These are phyloP conservation scores for Metschnikowia baotianmanensis DNA, from an alignment of 805 yeast genomes.

Conservation along the genomic window DNA sequence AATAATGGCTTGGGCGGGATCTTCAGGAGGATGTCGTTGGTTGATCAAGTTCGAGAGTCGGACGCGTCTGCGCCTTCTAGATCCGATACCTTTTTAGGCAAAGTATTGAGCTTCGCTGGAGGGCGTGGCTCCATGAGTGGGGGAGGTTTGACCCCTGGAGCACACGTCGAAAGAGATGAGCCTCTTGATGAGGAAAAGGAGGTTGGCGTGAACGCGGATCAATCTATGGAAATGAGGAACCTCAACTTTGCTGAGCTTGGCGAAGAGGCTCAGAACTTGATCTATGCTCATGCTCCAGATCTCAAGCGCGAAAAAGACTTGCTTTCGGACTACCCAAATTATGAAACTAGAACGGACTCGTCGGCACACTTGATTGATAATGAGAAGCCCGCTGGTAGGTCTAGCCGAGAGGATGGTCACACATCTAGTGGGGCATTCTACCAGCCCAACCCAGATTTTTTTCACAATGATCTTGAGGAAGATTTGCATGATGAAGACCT, in stretches of 20 bases:
- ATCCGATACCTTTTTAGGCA: slow-evolving; percentile 40
- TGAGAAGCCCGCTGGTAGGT: slow-evolving; percentile 8
- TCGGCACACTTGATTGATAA: slow-evolving; percentile 9
- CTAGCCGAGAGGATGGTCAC: slow-evolving; percentile 4
- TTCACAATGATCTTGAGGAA: slow-evolving; percentile 32
- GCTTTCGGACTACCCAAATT: slow-evolving; percentile 7
- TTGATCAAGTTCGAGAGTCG: slow-evolving; percentile 25
- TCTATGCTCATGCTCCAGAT: slow-evolving; percentile 47
- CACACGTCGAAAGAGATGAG: slow-evolving; percentile 21
- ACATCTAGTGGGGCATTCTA: slow-evolving; percentile 21
- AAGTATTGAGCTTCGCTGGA: slow-evolving; percentile 29
- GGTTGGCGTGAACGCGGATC: slow-evolving; percentile 22
- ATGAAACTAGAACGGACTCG: slow-evolving; percentile 7
- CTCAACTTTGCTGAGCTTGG: slow-evolving; percentile 43
- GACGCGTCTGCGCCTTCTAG: slow-evolving; percentile 22
- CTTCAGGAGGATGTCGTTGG: slow-evolving; percentile 35
- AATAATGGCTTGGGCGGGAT: slow-evolving; percentile 20
- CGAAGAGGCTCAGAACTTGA: slow-evolving; percentile 54
- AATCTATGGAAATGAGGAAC: slow-evolving; percentile 45
- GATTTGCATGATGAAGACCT: slow-evolving; percentile 30
- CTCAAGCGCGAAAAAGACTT: slow-evolving; percentile 6
- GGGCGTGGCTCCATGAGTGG: slow-evolving; percentile 33
- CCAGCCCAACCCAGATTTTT: slow-evolving; percentile 47
- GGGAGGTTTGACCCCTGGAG: slow-evolving; percentile 45
- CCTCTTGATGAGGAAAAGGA: slow-evolving; percentile 24